Evolutionary conservation across 2,329 filamentous ascomycete species (phyloP).

Genomic region (Coleophoma eucalyptorum): DNA sequence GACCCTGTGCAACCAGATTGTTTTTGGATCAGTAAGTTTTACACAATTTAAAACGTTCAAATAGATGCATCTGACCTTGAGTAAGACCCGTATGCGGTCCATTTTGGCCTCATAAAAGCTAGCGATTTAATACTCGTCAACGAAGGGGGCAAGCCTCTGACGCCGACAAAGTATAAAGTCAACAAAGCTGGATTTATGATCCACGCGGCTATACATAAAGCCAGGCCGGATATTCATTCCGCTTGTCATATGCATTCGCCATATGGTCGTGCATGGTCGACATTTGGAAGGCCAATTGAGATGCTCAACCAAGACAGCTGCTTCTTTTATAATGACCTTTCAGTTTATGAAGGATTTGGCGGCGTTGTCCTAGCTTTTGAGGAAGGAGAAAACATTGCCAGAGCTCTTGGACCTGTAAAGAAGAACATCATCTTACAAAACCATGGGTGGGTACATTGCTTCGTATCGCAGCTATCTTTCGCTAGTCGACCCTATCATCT

Average conservation of each 20-base stretch:
- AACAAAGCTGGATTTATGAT: conserved; percentile 8
- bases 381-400: conserved; percentile 38
- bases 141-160: too few relatives aligned
- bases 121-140: conserved; percentile 41
- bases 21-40: conserved; percentile 8
- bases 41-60: too few relatives aligned
- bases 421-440: conserved; percentile 36
- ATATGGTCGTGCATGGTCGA: conserved; percentile 4
- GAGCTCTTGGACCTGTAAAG: conserved; percentile 32
- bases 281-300: conserved; percentile 5
- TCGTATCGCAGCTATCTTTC: too few relatives aligned
- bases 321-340: conserved; percentile 29
- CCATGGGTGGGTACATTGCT: too few relatives aligned
- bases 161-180: too few relatives aligned
- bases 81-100: conserved; percentile 3
- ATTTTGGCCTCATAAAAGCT: conserved; percentile 27
- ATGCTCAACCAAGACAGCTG: conserved; percentile 27
- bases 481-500: too few relatives aligned
- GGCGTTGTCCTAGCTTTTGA: conserved; percentile 39
- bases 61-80: too few relatives aligned
- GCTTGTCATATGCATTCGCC: conserved; percentile 5
- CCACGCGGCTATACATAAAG: conserved; percentile 4
- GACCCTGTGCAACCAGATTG: conserved; percentile 11
- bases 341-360: conserved; percentile 36
- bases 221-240: conserved; percentile 4